A percentile compares a stretch with the other conserved stretches of the same genome.
These are phyloP conservation scores for Bidens hawaiensis DNA, from an alignment of 140 eudicot genomes.

Conservation along the genomic window DNA sequence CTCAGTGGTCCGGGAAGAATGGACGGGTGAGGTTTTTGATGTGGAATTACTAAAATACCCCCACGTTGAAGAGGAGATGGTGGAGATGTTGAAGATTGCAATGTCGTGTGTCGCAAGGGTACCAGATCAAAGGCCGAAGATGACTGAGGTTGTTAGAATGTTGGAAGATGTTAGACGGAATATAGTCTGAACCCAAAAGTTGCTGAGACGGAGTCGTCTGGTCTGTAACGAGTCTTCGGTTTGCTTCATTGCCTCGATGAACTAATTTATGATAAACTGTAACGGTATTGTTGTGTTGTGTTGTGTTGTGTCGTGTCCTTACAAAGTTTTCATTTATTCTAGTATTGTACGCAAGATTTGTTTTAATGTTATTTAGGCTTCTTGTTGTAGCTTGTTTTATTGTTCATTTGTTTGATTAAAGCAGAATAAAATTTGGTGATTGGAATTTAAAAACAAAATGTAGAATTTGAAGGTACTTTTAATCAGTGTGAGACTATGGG, in stretches of 20 bases:
- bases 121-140: slow-evolving; percentile 80
- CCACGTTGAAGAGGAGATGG: slow-evolving; percentile 79
- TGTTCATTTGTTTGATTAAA: too few relatives aligned
- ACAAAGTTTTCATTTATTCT: slow-evolving; percentile 1
- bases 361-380: not conserved
- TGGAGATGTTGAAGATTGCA: slow-evolving; percentile 86
- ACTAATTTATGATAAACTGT: slow-evolving; percentile 5
- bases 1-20: slow-evolving; percentile 91
- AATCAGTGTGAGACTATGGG: too few relatives aligned
- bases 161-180: slow-evolving; percentile 55
- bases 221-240: slow-evolving; percentile 16
- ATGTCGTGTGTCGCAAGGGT: slow-evolving; percentile 78
- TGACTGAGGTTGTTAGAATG: slow-evolving; percentile 74
- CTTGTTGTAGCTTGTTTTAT: too few relatives aligned
- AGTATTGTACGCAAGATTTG: slow-evolving; percentile 10
- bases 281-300: slow-evolving; percentile 16
- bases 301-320: too few relatives aligned
- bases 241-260: slow-evolving; percentile 57
- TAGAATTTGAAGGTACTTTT: too few relatives aligned
- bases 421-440: too few relatives aligned
- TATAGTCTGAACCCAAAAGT: slow-evolving; percentile 25
- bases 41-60: slow-evolving; percentile 73
- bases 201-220: slow-evolving; percentile 22
- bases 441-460: too few relatives aligned
- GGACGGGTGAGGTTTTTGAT: slow-evolving; percentile 97